Base-by-base conservation (phyloP, 208 protist genomes). In the Herpetomonas samuelpessoai region DNA sequence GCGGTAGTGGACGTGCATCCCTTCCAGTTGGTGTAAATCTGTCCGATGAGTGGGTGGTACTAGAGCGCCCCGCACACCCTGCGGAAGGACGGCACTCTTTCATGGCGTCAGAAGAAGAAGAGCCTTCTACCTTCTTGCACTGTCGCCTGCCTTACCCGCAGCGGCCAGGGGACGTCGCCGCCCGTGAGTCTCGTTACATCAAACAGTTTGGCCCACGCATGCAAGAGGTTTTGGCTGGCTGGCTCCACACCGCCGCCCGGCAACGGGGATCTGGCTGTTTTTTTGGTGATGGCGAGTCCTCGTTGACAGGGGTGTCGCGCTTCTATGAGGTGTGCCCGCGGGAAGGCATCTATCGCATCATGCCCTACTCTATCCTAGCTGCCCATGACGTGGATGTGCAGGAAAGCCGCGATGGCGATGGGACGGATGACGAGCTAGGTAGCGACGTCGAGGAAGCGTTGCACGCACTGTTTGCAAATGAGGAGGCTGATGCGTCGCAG, bases 31-130 rank as follows among this genome's bases (percentile, higher is more conserved):
- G 41, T 21, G 72, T 74, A 12, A 57, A 56, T 6, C 69, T 95
- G 25, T 92, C 88, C 3, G 73, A 73, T 7, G 73, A 92, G 49
- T 95, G 86, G 83, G 77, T 82, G 18, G 68, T 95, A n/a, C 47
- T 92, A 57, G 83, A 91, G 52, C 54, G 71, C 55, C 52, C 62
- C 9, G 21, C 54, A 22, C 18, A n/a, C 53, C 30, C 48, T 27
- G 38, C 67, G 26, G 26, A 65, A 21, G 48, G 48, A 24, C 31
- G 12, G 48, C 21, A 64, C 28, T 51, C 46, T 3, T 71, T 56
- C 18, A 39, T 31, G 9, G 12, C 44, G 25, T 47, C 54, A 26
- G 54, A 69, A 21, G 30, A 48, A 10, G 39, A 19, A 22, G 35
- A 45, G 10, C 28, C 27, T 3, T 51, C 65, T 2, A 0, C 62